phyloP scores from a whole-genome alignment of 441 rosid genomes.

The Populus hybrid region DNA sequence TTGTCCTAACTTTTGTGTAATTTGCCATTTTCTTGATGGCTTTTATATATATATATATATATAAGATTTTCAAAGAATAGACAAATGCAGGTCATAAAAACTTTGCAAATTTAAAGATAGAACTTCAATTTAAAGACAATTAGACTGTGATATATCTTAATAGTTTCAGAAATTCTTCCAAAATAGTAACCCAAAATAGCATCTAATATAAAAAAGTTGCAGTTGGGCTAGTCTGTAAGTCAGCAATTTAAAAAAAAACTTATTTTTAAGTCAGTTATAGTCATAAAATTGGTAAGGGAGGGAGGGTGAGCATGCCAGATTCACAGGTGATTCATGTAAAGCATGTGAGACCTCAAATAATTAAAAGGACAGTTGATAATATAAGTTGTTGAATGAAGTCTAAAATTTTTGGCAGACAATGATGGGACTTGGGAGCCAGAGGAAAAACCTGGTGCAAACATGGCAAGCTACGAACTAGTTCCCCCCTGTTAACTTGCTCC shows the following conservation, averaged over 20 bases:
- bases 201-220: neutral
- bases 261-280: too few species aligned
- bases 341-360: neutral
- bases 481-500: constrained; percentile 69
- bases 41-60: too few species aligned
- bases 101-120: neutral
- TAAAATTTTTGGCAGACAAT: neutral
- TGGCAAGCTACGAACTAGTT: constrained; percentile 77
- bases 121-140: neutral
- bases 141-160: too few species aligned
- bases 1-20: too few species aligned
- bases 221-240: neutral
- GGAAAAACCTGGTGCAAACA: constrained; percentile 78
- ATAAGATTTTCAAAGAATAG: neutral
- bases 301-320: neutral
- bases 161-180: neutral
- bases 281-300: neutral
- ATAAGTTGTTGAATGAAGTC: neutral
- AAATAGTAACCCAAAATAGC: neutral
- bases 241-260: neutral
- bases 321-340: neutral
- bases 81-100: neutral
- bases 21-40: too few species aligned
- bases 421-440: neutral
- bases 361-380: neutral